These are phyloP conservation scores for Rhodotorula sp. DNA, from an alignment of 1,284 basidiomycete genomes.

Conservation along the genomic window DNA sequence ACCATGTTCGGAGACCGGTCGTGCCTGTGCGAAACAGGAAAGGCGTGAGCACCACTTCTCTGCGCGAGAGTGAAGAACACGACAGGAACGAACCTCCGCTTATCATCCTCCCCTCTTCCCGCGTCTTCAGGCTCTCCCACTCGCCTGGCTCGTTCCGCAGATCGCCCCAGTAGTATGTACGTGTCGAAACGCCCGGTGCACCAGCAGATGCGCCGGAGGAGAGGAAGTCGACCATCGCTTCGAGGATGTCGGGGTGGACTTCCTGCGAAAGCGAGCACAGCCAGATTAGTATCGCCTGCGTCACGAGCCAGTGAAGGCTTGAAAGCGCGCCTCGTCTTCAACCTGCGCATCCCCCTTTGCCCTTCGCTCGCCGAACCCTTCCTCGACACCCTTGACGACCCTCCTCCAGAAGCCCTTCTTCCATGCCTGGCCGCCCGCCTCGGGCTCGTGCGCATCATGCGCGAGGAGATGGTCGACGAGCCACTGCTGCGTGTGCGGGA, in stretches of 20 bases:
- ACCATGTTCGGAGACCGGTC: slow-evolving; percentile 38
- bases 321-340: slow-evolving; percentile 36
- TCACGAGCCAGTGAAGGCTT: not conserved
- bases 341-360: slow-evolving; percentile 6
- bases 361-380: slow-evolving; percentile 25
- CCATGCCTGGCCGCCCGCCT: slow-evolving; percentile 16
- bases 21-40: slow-evolving; percentile 6
- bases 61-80: not conserved
- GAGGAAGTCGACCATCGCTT: slow-evolving; percentile 28
- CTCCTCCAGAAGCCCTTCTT: slow-evolving; percentile 35
- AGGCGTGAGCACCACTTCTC: accelerated
- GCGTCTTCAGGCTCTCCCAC: slow-evolving; percentile 26
- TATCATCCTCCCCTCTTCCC: slow-evolving; percentile 38
- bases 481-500: slow-evolving; percentile 20
- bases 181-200: not conserved
- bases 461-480: slow-evolving; percentile 28
- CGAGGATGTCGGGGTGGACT: slow-evolving; percentile 31
- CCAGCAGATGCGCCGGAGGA: not conserved
- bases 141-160: not conserved
- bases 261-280: slow-evolving; percentile 20
- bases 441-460: not conserved
- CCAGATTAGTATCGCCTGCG: not conserved
- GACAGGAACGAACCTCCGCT: slow-evolving; percentile 23
- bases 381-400: slow-evolving; percentile 30
- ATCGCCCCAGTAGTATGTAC: slow-evolving; percentile 35